Evolutionary conservation across 2,329 filamentous ascomycete genomes (phyloP), one percentile per base, ranked within the genome.

Genomic region (Colletotrichum chrysophilum): DNA sequence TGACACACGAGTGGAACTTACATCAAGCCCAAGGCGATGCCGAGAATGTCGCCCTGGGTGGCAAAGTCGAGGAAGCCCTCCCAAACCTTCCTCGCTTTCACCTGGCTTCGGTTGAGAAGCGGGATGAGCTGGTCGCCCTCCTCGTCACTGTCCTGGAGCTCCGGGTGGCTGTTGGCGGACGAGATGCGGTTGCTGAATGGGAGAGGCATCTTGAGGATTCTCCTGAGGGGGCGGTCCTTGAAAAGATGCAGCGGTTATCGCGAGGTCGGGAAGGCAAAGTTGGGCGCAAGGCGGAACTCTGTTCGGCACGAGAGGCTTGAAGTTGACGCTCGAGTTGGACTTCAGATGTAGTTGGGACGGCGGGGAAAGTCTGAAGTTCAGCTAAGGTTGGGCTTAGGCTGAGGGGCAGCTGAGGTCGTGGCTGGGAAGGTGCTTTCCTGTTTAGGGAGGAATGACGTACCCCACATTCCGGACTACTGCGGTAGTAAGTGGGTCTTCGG

Each of bases 21-120:
- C 93, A 95, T 95, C 78, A 95, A 86, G 78, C 93, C 94, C 79
- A 95, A 92, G 18, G 94, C 94, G 75, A 95, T 93, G 82, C 95
- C 92, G 30, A 95, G 88, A 64, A 95, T 93, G 79, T 95, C 95
- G 74, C 94, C 93, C 77, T 93, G 91, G 70, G 94, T 90, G 1
- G 93, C 93, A 83, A 95, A 95, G 81, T 94, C 93, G 78, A 92
- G 82, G 81, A 95, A 95, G 52, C 92, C 92, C 38, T 90, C 86
- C 86, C 90, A 92, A 72, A 91, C 84, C 75, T 87, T 86, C 77
- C 86, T 85, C 28, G 90, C 88, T 69, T 85, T 85, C 70, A 86
- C 83, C 76, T 88, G 85, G 73, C 90, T 85, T 24, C 86, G 84
- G 62, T 86, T 62, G 28, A 62, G 58, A 21, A 62, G 58, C 58